Conservation (phyloP, 2,329 filamentous ascomycete species). For the Cryphonectria japonica region DNA sequence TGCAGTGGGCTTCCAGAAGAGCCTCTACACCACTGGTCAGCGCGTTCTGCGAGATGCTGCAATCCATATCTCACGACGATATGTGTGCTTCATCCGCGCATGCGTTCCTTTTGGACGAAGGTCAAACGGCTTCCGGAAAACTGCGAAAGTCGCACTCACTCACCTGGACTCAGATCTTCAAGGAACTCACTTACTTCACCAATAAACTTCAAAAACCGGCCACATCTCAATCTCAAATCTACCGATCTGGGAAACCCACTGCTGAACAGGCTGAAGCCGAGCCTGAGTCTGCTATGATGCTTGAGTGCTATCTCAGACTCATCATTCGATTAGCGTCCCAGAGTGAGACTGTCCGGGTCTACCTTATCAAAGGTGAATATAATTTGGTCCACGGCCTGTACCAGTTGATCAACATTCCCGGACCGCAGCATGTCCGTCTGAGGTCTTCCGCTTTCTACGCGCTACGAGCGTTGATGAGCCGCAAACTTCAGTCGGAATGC, state of each 20-base stretch:
- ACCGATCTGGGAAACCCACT: slow-evolving; percentile 63
- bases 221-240: slow-evolving; percentile 55
- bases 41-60: slow-evolving; percentile 95
- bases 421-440: slow-evolving; percentile 57
- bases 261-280: slow-evolving; percentile 76
- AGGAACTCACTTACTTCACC: slow-evolving; percentile 84
- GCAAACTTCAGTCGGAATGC: slow-evolving; percentile 70
- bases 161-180: slow-evolving; percentile 92
- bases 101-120: slow-evolving; percentile 86
- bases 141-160: slow-evolving; percentile 82
- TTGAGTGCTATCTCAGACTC: slow-evolving; percentile 89
- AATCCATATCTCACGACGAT: slow-evolving; percentile 81
- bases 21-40: slow-evolving; percentile 95
- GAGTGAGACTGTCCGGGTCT: slow-evolving; percentile 72
- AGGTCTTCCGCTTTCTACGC: slow-evolving; percentile 84
- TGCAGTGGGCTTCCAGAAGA: slow-evolving; percentile 94
- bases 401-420: slow-evolving; percentile 75
- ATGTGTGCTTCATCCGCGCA: slow-evolving; percentile 85
- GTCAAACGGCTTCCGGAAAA: slow-evolving; percentile 72
- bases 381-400: slow-evolving; percentile 76
- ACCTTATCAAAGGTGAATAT: slow-evolving; percentile 66
- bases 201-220: slow-evolving; percentile 69
- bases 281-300: slow-evolving; percentile 93
- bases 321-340: slow-evolving; percentile 80
- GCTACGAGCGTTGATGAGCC: slow-evolving; percentile 73